These are phyloP conservation scores for Houttuynia cordata DNA, from an alignment of 164 flowering plant genomes.

Conservation along the genomic window DNA sequence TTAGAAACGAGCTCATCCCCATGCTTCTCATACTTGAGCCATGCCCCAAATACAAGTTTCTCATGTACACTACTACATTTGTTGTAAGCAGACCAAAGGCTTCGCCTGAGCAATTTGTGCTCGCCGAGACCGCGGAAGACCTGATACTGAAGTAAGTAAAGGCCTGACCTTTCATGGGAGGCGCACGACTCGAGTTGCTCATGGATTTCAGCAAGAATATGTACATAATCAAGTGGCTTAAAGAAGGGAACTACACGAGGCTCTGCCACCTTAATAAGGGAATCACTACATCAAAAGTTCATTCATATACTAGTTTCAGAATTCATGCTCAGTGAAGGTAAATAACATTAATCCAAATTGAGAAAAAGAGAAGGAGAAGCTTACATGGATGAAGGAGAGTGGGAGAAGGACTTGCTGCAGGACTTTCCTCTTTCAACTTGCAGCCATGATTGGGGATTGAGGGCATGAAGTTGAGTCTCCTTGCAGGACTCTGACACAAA, in stretches of 20 bases:
- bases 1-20: conserved; percentile 74
- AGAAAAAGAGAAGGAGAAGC: conserved; percentile 12
- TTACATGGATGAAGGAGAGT: conserved; percentile 73
- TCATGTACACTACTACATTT: conserved; percentile 62
- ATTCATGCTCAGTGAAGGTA: neutral
- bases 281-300: conserved; percentile 49
- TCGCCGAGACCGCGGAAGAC: conserved; percentile 93
- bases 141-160: conserved; percentile 72
- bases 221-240: conserved; percentile 87
- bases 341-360: neutral
- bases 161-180: conserved; percentile 50
- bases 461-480: conserved; percentile 63
- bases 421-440: conserved; percentile 98
- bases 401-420: conserved; percentile 39
- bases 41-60: conserved; percentile 78
- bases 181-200: conserved; percentile 85
- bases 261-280: conserved; percentile 83
- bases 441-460: conserved; percentile 97
- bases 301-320: conserved; percentile 4
- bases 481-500: conserved; percentile 77
- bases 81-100: conserved; percentile 76
- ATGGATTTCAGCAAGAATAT: conserved; percentile 89
- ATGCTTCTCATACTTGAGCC: conserved; percentile 89
- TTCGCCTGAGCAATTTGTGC: conserved; percentile 65
- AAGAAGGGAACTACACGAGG: conserved; percentile 66